Evolutionary conservation across 352 stramenopile genomes (phyloP), one percentile per base, ranked within the genome.

Genomic region (Pythium volutum): DNA sequence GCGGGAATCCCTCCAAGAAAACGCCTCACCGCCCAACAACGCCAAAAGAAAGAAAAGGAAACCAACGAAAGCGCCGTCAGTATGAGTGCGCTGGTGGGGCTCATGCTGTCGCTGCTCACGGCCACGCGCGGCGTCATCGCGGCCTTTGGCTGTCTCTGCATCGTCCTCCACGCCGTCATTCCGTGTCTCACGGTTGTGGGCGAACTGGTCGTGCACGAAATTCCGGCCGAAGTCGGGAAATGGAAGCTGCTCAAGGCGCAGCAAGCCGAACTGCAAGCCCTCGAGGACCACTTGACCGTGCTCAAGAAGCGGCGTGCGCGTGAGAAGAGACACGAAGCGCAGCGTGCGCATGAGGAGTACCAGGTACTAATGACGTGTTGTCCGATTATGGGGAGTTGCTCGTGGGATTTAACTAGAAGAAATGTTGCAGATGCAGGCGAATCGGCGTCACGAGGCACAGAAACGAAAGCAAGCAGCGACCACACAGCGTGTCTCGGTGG

Each of bases 41-140:
- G 3, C n/a, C 18, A 27, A 48, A 14, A 23, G n/a, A 48, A 25
- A 42, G 47, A 16, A 38, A 25, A 43, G 7, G 12, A 38, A 20
- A 2, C 36, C 36, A 43, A 43, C 36, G n/a, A 18, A 15, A 4
- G 11, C 36, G 36, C 14, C 18, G 14, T 20, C 36, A 18, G 5
- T 25, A 58, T 69, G 54, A 56, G 33, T 16, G 27, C 31, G 64
- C n/a, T 55, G 1, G n/a, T 22, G 11, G 57, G 64, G 7, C 43
- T 66, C 15, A 43, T 29, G 46, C 34, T 52, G 58, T 58, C 64
- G 58, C 51, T 71, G 23, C 22, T 66, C 16, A 59, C 58, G 25
- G 36, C 55, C 31, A 52, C 47, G 31, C 57, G 64, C 14, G 64
- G 56, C 29, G 20, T 71, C 31, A 49, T 66, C 31, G 64, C 64